Percentiles rank a stretch among this genome's conserved stretches.
Evolutionary conservation across 2,329 filamentous ascomycete species (phyloP).

Genomic region (Fusarium staphyleae): DNA sequence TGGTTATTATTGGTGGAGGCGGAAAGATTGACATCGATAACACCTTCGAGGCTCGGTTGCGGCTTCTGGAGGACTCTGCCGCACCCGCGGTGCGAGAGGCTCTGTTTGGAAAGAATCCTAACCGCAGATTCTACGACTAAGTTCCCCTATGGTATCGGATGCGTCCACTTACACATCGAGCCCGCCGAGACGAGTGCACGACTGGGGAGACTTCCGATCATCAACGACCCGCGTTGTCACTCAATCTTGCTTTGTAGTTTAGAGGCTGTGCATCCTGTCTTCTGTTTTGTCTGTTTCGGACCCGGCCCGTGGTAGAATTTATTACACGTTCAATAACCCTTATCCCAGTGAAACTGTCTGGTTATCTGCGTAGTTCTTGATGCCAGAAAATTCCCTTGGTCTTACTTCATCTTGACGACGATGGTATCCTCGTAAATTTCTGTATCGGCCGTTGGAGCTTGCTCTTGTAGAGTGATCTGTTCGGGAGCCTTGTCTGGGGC

Average conservation of each 20-base stretch:
- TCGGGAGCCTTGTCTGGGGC: conserved; percentile 16
- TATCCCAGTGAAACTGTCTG: conserved; percentile 10
- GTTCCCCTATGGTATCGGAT: conserved; percentile 10
- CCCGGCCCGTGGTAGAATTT: conserved; percentile 38
- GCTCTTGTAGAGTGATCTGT: conserved; percentile 2
- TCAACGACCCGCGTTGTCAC: conserved; percentile 39
- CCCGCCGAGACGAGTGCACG: conserved; percentile 28
- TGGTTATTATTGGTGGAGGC: conserved; percentile 77
- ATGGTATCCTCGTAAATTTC: conserved; percentile 26
- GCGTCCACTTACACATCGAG: conserved; percentile 23
- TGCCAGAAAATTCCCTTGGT: not conserved
- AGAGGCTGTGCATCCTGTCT: conserved; percentile 48
- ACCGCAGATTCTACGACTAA: conserved; percentile 95
- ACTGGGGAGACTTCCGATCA: conserved; percentile 29
- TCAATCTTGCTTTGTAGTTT: conserved; percentile 43
- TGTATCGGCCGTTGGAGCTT: conserved; percentile 5
- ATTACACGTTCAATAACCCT: conserved; percentile 34
- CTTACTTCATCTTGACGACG: conserved; percentile 28
- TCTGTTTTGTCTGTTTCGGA: conserved; percentile 36
- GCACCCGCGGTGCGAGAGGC: conserved; percentile 84
- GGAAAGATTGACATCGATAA: conserved; percentile 99
- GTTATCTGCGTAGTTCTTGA: not conserved
- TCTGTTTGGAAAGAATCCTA: conserved; percentile 92
- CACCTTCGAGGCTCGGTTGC: conserved; percentile 91
- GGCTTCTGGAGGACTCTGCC: conserved; percentile 82